These are phyloP conservation scores for Elsinoe australis DNA, from an alignment of 2,329 filamentous ascomycete species.

Conservation along the genomic window DNA sequence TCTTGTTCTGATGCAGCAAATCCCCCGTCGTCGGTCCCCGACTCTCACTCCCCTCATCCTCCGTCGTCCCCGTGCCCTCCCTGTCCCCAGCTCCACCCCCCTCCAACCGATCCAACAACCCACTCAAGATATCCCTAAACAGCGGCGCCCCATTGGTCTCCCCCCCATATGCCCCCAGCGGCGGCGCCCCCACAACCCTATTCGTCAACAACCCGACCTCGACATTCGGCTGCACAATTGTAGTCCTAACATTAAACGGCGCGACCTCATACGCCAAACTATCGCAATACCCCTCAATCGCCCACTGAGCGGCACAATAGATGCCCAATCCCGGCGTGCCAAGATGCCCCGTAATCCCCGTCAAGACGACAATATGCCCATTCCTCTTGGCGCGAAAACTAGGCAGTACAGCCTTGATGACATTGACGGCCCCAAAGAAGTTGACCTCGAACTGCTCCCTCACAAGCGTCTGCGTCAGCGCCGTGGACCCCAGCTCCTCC, in stretches of 20 bases:
- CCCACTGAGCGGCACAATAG: slow-evolving; percentile 90
- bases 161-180: slow-evolving; percentile 61
- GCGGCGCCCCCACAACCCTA: slow-evolving; percentile 74
- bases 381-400: slow-evolving; percentile 70
- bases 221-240: slow-evolving; percentile 90
- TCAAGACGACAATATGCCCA: slow-evolving; percentile 84
- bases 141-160: slow-evolving; percentile 68
- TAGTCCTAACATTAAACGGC: slow-evolving; percentile 94
- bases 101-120: slow-evolving; percentile 68
- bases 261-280: slow-evolving; percentile 88
- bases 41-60: slow-evolving; percentile 23
- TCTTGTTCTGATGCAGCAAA: slow-evolving; percentile 40
- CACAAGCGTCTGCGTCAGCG: slow-evolving; percentile 67
- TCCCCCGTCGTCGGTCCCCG: slow-evolving; percentile 38
- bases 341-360: slow-evolving; percentile 84
- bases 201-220: slow-evolving; percentile 85
- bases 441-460: slow-evolving; percentile 89
- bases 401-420: slow-evolving; percentile 81
- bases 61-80: slow-evolving; percentile 28
- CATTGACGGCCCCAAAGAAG: slow-evolving; percentile 93
- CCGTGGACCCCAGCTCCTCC: slow-evolving; percentile 73
- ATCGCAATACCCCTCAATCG: slow-evolving; percentile 91
- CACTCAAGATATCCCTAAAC: slow-evolving; percentile 73
- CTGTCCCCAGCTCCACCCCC: slow-evolving; percentile 20
- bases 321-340: slow-evolving; percentile 85